Evolutionary conservation across 1,284 basidiomycete species (phyloP), one percentile per base, ranked within the genome.

Genomic region (Leccinum solheimii): DNA sequence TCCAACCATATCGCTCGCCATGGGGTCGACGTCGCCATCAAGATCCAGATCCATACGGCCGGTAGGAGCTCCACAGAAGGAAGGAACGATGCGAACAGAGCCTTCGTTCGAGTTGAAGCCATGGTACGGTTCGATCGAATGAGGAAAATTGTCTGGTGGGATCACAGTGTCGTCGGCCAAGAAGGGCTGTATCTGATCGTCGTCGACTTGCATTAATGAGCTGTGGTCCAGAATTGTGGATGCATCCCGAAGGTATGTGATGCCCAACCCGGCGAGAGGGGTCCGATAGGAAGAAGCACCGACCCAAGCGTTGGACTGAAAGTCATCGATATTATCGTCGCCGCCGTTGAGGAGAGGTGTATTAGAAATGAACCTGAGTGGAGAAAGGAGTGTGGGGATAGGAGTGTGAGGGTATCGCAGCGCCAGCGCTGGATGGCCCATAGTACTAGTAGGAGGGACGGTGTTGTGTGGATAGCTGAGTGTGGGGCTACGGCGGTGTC

Each of bases 251-350:
- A 59, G 50, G 36, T 56, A 68, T 23, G 62, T 60, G 49, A 77
- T 71, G 21, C 76, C 76, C 2, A 77, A 61, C 8, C 76, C 76
- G 11, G 76, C 55, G 60, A 71, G 67, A 53, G 68, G 58, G 53
- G 56, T 36, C 7, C 60, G 63, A 56, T 64, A 56, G 13, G 59
- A 56, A 30, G 67, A 32, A 26, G 60, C 3, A 48, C 60, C 23
- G 53, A 66, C 3, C 66, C 71, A 68, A 21, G 72, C 72, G 49
- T 75, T 79, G 5, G 77, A 73, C 63, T 81, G 79, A 49, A 78
- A 71, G 56, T 77, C 77, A 7, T 72, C 66, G 54, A 60, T 23
- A 16, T 34, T 21, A 14, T 38, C 49, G 40, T 69, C 64, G 10
- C 5, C 45, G 19, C 4, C n/a, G 43, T 16, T 34, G 9, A 50